Evolutionary conservation across 2,329 filamentous ascomycete species (phyloP), one percentile per base, ranked within the genome.

Genomic region (Penicillium sp.): DNA sequence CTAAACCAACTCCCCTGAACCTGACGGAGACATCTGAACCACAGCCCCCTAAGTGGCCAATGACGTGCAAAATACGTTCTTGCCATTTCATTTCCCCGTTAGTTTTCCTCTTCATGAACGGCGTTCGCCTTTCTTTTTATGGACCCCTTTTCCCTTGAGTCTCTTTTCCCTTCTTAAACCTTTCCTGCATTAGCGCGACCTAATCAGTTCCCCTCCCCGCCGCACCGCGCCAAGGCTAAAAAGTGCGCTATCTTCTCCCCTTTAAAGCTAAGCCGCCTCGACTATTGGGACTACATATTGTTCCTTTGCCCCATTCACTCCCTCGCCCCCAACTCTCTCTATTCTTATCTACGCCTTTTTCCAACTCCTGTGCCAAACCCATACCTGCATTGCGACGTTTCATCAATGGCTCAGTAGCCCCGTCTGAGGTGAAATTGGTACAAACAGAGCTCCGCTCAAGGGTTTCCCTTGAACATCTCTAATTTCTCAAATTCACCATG

Each of bases 401-500:
- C 6, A 43, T 48, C 46, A 49, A 64, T 62, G 59, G 60, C 50
- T 58, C 20, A n/a, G 12, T 50, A 43, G 51, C 37, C 18, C 41
- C 47, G 52, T n/a, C n/a, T 12, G 23, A 43, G 50, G 52, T 48
- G 37, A 57, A 43, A 23, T 51, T 47, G 27, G 51, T 33, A 47
- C 26, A 47, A 23, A 51, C 49, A 51, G 62, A 29, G 50, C 44
- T 53, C 33, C 37, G 33, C 35, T 60, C 47, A 33, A 54, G 46
- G 41, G 41, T 33, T 48, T 25, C 50, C 40, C 48, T 51, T 49
- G 44, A n/a, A 27, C 29, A 53, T 46, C 27, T 37, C 18, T 20
- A 29, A 54, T 22, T 8, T 49, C 31, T 20, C 26, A 33, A 29
- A 22, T 40, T 57, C 60, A 69, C 51, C 22, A 74, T 74, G 72